Evolutionary conservation across 371 early-diverging fungal genomes (phyloP).

Genomic region (Lichtheimia corymbifera): DNA sequence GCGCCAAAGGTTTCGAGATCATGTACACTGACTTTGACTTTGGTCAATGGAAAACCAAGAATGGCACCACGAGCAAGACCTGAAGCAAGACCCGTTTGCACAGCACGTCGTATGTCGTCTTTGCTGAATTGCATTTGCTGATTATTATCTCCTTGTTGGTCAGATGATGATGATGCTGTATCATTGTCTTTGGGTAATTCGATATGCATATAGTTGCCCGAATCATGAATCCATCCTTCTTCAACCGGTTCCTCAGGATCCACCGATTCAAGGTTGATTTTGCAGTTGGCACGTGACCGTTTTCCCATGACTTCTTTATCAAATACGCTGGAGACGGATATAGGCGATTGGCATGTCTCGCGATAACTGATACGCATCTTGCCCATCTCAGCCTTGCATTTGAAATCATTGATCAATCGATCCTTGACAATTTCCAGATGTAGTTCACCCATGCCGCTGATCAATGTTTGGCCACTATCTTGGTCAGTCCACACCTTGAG

Average conservation of each 20-base stretch:
- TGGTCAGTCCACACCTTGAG: conserved; percentile 72
- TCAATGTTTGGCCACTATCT: conserved; percentile 88
- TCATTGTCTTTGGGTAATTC: conserved; percentile 16
- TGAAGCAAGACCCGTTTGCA: conserved; percentile 69
- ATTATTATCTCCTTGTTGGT: background rate
- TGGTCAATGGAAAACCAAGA: conserved; percentile 79
- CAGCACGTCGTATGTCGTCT: conserved; percentile 56
- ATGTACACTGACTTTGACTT: conserved; percentile 58
- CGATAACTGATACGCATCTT: conserved; percentile 87
- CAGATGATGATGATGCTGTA: conserved; percentile 10
- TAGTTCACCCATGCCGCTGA: conserved; percentile 97
- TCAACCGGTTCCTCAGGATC: conserved; percentile 30
- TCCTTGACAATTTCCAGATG: conserved; percentile 92
- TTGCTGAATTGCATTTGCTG: conserved; percentile 14
- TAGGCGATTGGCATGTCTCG: conserved; percentile 65
- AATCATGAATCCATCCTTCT: conserved; percentile 29
- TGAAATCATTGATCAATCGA: conserved; percentile 76
- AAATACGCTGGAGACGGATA: conserved; percentile 39
- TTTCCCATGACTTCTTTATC: conserved; percentile 80
- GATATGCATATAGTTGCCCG: conserved; percentile 24
- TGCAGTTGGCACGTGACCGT: conserved; percentile 61
- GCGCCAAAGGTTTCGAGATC: conserved; percentile 58
- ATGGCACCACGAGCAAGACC: conserved; percentile 82
- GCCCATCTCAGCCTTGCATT: conserved; percentile 82
- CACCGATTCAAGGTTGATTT: conserved; percentile 52